Percentiles rank a stretch among this genome's conserved stretches.
phyloP scores from a whole-genome alignment of 108 stramenopile genomes.

The Nitzschia sp. region DNA sequence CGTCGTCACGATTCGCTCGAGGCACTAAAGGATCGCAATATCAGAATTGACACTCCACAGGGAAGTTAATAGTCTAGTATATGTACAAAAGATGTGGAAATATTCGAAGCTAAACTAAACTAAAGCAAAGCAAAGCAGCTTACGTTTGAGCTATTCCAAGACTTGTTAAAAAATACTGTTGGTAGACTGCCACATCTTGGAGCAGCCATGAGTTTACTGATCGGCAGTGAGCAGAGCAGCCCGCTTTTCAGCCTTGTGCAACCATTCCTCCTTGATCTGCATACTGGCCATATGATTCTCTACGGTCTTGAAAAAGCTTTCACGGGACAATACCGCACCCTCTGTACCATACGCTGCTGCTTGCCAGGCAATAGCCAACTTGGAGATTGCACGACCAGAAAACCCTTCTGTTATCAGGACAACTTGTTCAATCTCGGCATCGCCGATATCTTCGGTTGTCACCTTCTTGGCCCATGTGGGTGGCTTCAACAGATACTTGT shows the following conservation, averaged over 20 bases:
- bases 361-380: constrained; percentile 99
- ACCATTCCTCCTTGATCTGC: constrained; percentile 80
- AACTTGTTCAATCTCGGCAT: constrained; percentile 84
- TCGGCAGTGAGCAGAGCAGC: constrained; percentile 71
- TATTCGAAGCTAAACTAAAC: no score
- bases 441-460: constrained; percentile 73
- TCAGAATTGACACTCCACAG: no score
- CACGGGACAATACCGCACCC: constrained; percentile 79
- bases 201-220: constrained; percentile 3
- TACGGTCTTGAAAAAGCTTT: constrained; percentile 80
- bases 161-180: no score
- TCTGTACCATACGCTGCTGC: constrained; percentile 96
- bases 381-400: constrained; percentile 96
- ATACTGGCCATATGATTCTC: constrained; percentile 83
- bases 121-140: no score
- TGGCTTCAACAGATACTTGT: constrained; percentile 91
- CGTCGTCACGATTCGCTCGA: not conserved
- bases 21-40: not conserved
- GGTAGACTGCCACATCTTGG: no score
- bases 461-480: constrained; percentile 82
- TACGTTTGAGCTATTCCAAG: no score
- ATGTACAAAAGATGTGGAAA: no score
- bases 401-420: constrained; percentile 92
- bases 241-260: constrained; percentile 67
- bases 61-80: no score